Evolutionary conservation across 257 asterid species (phyloP), one percentile per base, ranked within the genome.

Genomic region (Phtheirospermum japonicum): DNA sequence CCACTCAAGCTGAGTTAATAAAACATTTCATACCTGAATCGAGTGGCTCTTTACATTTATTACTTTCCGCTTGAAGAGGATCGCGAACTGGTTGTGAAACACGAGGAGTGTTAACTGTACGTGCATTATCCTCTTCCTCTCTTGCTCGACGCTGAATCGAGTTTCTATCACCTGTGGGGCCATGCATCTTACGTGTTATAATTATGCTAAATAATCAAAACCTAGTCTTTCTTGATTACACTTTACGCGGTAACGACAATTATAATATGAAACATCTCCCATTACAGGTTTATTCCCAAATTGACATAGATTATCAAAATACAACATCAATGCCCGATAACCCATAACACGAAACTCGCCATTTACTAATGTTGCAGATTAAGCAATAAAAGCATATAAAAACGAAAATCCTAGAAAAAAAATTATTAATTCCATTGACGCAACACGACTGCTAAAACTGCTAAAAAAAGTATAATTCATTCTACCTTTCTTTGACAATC

Each of bases 401-500:
- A 34, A 6, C 40, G n/a, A n/a, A n/a, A n/a, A n/a, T 36, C 45
- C 6, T 43, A n/a, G 51, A 45, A 45, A n/a, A 45, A n/a, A n/a
- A 45, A n/a, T 13, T 39, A 39, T 39, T 45, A 45, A 13, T n/a
- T 14, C 51, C 19, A n/a, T 2, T 45, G 19, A 45, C 12, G 19
- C 51, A 45, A 14, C 51, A 45, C 20, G 8, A 14, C 5, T 48
- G 18, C 40, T 34, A 42, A 42, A 12, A n/a, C n/a, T n/a, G n/a
- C n/a, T n/a, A n/a, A n/a, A 42, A 13, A 17, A 42, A 12, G 9
- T 16, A 45, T 0, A 48, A 48, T 48, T 17, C 0, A 6, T 16
- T 32, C 4, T 69, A 69, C 68, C 64, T 70, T 37, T 62, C 32
- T 40, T 50, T 54, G 51, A 51, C 33, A 26, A 52, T 19, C 31